These are phyloP conservation scores for Hymenoscyphus repandus DNA, from an alignment of 2,329 filamentous ascomycete species.

Conservation along the genomic window DNA sequence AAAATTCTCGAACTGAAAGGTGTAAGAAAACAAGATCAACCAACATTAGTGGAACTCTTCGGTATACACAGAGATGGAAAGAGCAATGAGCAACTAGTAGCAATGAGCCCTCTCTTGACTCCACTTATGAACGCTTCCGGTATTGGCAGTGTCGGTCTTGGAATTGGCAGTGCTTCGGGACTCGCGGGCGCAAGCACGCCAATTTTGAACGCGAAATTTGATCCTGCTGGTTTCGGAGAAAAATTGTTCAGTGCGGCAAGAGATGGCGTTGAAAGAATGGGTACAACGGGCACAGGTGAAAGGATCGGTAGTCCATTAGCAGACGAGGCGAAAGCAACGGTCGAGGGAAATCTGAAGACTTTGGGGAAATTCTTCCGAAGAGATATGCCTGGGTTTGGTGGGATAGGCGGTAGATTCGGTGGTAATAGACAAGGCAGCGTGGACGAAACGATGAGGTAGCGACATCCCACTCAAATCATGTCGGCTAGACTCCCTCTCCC, in stretches of 20 bases:
- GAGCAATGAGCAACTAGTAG: slow-evolving; percentile 61
- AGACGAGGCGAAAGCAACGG: slow-evolving; percentile 57
- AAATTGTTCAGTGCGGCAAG: slow-evolving; percentile 83
- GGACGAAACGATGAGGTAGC: slow-evolving; percentile 21
- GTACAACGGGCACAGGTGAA: slow-evolving; percentile 31
- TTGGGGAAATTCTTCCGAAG: slow-evolving; percentile 94
- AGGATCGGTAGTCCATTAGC: slow-evolving; percentile 24
- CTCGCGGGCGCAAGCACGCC: slow-evolving; percentile 33
- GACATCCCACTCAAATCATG: background rate
- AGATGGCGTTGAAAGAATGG: slow-evolving; percentile 75
- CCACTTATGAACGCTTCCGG: slow-evolving; percentile 51
- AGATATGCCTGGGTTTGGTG: slow-evolving; percentile 73
- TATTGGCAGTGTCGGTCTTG: slow-evolving; percentile 39
- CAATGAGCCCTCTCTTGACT: slow-evolving; percentile 65
- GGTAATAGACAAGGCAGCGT: slow-evolving; percentile 20
- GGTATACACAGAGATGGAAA: slow-evolving; percentile 70
- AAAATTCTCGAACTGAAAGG: slow-evolving; percentile 96
- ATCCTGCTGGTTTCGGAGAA: slow-evolving; percentile 76
- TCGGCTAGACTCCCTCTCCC: no score
- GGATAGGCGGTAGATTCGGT: slow-evolving; percentile 57
- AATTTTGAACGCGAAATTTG: slow-evolving; percentile 57
- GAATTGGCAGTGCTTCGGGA: slow-evolving; percentile 41
- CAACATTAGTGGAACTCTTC: slow-evolving; percentile 81
- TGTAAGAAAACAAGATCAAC: slow-evolving; percentile 77
- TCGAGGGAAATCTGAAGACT: slow-evolving; percentile 92